These are phyloP conservation scores for Viridothelium virens DNA, from an alignment of 495 filamentous ascomycete genomes.

Conservation along the genomic window DNA sequence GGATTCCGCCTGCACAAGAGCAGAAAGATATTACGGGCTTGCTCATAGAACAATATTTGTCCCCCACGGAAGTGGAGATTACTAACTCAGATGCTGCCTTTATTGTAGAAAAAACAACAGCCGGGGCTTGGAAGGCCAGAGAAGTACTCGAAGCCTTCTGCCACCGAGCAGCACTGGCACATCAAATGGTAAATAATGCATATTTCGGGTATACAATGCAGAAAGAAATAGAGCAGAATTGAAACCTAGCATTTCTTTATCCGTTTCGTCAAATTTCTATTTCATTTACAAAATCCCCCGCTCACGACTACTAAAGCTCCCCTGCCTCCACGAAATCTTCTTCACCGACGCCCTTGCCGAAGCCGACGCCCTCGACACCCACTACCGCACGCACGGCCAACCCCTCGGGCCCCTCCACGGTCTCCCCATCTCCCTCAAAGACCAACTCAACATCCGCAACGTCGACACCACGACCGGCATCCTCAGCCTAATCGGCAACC, in stretches of 20 bases:
- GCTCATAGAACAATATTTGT: slow-evolving; percentile 53
- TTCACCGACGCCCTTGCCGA: slow-evolving; percentile 52
- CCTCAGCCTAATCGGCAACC: slow-evolving; percentile 39
- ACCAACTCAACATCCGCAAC: slow-evolving; percentile 58
- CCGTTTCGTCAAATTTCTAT: neutral
- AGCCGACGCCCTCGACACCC: slow-evolving; percentile 52
- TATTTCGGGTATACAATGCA: neutral
- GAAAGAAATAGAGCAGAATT: no score
- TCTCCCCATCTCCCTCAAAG: slow-evolving; percentile 32
- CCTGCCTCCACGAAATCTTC: slow-evolving; percentile 54
- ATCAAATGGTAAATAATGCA: slow-evolving; percentile 41
- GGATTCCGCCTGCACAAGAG: slow-evolving; percentile 44
- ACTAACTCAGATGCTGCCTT: slow-evolving; percentile 35
- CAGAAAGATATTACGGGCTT: slow-evolving; percentile 53
- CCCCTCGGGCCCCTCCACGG: slow-evolving; percentile 41
- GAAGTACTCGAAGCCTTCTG: slow-evolving; percentile 50
- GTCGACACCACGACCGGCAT: slow-evolving; percentile 59
- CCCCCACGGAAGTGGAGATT: slow-evolving; percentile 43
- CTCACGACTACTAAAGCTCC: slow-evolving; percentile 32
- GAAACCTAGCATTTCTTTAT: neutral
- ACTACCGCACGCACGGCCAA: slow-evolving; percentile 42
- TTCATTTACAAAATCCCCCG: neutral
- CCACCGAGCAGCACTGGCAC: slow-evolving; percentile 48
- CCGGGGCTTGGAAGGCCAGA: slow-evolving; percentile 33
- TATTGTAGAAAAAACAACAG: slow-evolving; percentile 29